Conservation (phyloP, 176 grass and related monocot genomes). For the Carex scoparia region DNA sequence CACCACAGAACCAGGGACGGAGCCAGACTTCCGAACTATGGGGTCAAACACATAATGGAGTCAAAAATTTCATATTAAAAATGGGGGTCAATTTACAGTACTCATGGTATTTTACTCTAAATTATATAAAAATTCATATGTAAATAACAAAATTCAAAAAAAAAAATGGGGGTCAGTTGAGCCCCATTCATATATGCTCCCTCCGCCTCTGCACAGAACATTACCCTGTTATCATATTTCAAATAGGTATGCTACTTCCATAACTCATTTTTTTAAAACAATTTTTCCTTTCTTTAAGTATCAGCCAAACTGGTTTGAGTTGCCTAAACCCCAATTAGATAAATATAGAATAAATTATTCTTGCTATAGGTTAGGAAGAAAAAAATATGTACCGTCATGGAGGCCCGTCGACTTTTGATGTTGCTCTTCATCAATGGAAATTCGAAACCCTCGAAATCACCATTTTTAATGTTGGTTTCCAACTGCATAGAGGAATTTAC, state of each 20-base stretch:
- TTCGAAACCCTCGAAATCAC: conserved; percentile 56
- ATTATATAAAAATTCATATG: no score
- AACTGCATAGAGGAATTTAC: conserved; percentile 43
- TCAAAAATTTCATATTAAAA: no score
- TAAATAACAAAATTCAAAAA: no score
- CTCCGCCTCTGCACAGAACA: background rate
- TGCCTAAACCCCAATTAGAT: background rate
- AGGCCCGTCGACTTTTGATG: background rate
- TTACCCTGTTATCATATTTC: background rate
- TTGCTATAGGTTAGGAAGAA: background rate
- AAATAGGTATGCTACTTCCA: background rate
- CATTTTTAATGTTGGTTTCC: conserved; percentile 71
- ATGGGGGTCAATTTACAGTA: no score
- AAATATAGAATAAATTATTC: background rate
- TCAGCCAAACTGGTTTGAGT: background rate
- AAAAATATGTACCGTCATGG: background rate
- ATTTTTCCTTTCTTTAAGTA: background rate
- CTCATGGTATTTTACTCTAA: no score
- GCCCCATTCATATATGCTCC: no score
- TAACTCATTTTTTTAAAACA: background rate
- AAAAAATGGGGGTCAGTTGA: no score
- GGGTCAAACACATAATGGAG: no score
- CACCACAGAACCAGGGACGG: no score
- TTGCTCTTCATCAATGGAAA: conserved; percentile 23
- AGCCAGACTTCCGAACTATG: no score